These are phyloP conservation scores for Nannochloris sp. DNA, from an alignment of 139 green algal genomes.

Conservation along the genomic window DNA sequence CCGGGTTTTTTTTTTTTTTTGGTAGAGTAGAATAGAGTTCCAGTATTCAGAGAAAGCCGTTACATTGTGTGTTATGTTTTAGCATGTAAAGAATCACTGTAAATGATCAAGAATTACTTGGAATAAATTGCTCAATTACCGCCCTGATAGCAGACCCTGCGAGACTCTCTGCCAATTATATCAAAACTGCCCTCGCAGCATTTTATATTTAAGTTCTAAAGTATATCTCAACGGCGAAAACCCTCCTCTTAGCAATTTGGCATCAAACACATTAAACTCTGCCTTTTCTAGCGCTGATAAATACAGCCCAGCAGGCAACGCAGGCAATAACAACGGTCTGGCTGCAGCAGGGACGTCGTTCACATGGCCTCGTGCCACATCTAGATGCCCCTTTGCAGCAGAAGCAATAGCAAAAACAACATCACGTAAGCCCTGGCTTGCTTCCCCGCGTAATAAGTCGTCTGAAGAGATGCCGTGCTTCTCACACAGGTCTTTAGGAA, in stretches of 20 bases:
- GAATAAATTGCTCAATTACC: too few species aligned
- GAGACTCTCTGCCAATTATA: too few species aligned
- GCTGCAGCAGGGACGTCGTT: conserved; percentile 21
- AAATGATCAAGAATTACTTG: too few species aligned
- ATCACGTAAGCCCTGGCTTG: conserved; percentile 17
- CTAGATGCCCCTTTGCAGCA: conserved; percentile 40
- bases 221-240: conserved; percentile 46
- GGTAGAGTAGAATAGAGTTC: too few species aligned
- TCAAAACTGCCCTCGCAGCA: conserved; percentile 25
- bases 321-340: conserved; percentile 44
- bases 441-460: neutral
- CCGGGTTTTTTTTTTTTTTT: too few species aligned
- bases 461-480: neutral
- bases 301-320: conserved; percentile 40
- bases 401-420: conserved; percentile 9
- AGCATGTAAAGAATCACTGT: too few species aligned
- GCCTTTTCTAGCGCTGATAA: conserved; percentile 48
- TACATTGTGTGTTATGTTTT: too few species aligned
- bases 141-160: too few species aligned
- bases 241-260: conserved; percentile 23
- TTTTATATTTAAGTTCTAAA: conserved; percentile 52
- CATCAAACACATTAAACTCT: conserved; percentile 57
- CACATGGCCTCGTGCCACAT: conserved; percentile 41
- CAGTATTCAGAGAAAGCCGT: too few species aligned
- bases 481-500: neutral